Base-by-base conservation (phyloP, 768 basidiomycete genomes). In the Myochromella boudieri region DNA sequence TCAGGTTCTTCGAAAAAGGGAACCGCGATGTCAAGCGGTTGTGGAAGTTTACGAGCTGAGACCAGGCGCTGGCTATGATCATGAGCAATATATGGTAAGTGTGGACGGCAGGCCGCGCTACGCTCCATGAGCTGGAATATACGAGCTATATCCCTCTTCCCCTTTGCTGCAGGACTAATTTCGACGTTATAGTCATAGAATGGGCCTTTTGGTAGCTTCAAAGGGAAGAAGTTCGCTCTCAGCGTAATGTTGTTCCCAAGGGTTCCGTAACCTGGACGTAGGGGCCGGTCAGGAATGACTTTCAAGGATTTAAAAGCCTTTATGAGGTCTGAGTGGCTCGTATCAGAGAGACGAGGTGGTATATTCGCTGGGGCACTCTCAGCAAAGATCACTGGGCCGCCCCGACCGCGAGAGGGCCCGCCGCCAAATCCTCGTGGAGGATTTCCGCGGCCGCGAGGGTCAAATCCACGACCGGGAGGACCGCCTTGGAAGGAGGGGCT, bases 151-250 rank as follows among this genome's bases (percentile, higher is more conserved):
- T 78, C 59, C 12, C 72, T 58, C 21, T 72, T 71, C 0, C 74
- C 65, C 34, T 75, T 68, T 0, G 70, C 69, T 44, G 67, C 72
- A 0, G 81, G 81, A 11, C 61, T 59, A 37, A 84, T 76, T 17
- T 74, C 66, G 27, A 85, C 71, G 15, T 61, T 60, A 53, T 87
- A 87, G 48, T 85, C 82, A 56, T 75, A 81, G 5, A 82, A 57
- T 0, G 68, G 65, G 0, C 69, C 68, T 36, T 73, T 70, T 1
- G 73, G 72, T n/a, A 77, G 55, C 25, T 60, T 70, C 9, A 86
- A 55, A 0, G 80, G 57, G 60, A 84, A 85, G 64, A 85, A 84
- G 57, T 86, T 87, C 17, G 84, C 72, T 1, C 85, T 72, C 12
- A 86, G 61, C 0, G 61, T 74, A 52, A 81, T 71, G 0, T 69